phyloP scores from a whole-genome alignment of 345 rosid species.

The Bretschneidera sinensis region DNA sequence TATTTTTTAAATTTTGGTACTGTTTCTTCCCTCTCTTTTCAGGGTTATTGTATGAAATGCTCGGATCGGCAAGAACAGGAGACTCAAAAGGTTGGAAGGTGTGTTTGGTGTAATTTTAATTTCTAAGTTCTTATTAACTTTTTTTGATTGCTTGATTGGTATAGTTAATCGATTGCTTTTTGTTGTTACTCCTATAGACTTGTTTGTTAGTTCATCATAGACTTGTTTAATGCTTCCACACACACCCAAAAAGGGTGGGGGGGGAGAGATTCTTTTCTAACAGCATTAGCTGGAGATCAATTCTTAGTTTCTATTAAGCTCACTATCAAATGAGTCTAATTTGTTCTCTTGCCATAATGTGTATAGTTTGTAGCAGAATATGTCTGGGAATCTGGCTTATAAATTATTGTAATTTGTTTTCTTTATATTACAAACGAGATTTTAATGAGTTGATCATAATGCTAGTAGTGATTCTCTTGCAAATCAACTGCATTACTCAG shows the following conservation, averaged over 20 bases:
- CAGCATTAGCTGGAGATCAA: background rate
- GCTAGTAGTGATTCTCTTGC: too few species aligned
- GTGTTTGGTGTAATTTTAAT: background rate
- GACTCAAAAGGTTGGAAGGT: constrained; percentile 91
- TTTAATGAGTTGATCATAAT: too few species aligned
- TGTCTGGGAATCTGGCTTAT: too few species aligned
- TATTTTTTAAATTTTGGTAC: background rate
- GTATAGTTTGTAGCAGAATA: too few species aligned
- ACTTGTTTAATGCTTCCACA: background rate
- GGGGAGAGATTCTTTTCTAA: background rate
- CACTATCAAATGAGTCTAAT: too few species aligned
- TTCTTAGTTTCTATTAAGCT: background rate
- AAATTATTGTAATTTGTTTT: too few species aligned
- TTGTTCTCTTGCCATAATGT: background rate
- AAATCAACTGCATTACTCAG: too few species aligned
- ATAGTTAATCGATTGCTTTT: background rate
- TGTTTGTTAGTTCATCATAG: too few species aligned
- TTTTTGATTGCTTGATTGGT: background rate
- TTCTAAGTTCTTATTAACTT: background rate
- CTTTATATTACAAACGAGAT: too few species aligned
- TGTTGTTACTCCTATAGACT: background rate
- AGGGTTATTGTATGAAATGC: constrained; percentile 84
- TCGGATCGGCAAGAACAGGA: constrained; percentile 62
- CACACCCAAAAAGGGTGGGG: too few species aligned
- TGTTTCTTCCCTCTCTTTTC: background rate